Base-by-base conservation (phyloP, 2,329 filamentous ascomycete species). In the Colletotrichum phormii region DNA sequence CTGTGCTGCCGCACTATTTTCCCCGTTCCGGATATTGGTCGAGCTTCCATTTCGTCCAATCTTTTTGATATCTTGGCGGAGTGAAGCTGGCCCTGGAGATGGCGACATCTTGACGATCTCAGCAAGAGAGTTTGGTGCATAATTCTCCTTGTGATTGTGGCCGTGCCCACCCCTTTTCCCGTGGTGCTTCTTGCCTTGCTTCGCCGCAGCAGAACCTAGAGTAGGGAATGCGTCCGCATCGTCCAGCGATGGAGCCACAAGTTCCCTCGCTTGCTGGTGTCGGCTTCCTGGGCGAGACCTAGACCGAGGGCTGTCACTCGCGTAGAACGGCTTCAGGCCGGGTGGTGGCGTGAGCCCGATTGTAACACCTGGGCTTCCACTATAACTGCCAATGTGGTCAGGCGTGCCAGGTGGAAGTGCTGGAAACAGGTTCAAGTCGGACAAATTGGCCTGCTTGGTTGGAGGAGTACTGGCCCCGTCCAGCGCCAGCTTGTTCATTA, bases 91-190 rank as follows among this genome's bases (percentile, higher is more conserved):
- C 1, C 87, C 88, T n/a, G 95, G 95, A 8, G 95, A 95, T 0
- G 96, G 95, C 5, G 95, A 94, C 94, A 98, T 97, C 80, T 96
- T 97, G 71, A 98, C 95, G 71, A 98, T 93, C 82, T 98, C 97
- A 46, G 96, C 96, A 64, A 99, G 86, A 24, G 95, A 97, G 78
- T 91, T 95, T 1, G 95, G 92, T 0, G 86, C 82, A 22, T 88
- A 87, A 73, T 90, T 91, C 73, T 95, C 92, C 78, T 93, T 94
- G 77, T 89, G 89, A 8, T 85, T 84, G 78, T 92, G 92, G 12
- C 92, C 92, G 80, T 97, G 94, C 0, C 94, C 93, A 59, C 94
- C 94, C 71, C 95, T 91, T 83, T 98, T 98, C 46, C 95, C 95
- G 80, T 98, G 95, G 80, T 97, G 94, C 79, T 98, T 97, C 84